A percentile compares a stretch with the other conserved stretches of the same genome.
Conservation (phyloP, 495 filamentous ascomycete species). For the Annulohypoxylon maeteangense region DNA sequence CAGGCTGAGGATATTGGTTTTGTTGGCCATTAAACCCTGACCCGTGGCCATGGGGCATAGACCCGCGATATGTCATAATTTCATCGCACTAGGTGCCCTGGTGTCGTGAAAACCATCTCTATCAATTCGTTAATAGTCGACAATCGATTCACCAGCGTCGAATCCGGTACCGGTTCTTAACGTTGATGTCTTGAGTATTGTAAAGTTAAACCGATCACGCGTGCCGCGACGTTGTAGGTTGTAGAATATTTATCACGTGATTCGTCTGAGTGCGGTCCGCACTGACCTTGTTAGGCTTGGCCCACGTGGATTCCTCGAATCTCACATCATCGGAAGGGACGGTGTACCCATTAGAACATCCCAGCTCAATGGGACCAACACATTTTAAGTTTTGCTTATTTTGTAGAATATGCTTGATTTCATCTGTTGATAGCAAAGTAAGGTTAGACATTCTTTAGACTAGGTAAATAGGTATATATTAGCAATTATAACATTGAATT, state of each 20-base stretch:
- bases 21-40: constrained; percentile 54
- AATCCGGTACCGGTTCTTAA: not conserved
- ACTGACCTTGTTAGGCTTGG: constrained; percentile 2
- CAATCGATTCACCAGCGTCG: not conserved
- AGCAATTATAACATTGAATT: not conserved
- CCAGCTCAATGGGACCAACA: constrained; percentile 3
- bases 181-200: constrained; percentile 13
- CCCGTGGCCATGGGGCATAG: constrained; percentile 57
- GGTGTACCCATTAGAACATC: not conserved
- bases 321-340: constrained; percentile 7
- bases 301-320: constrained; percentile 7
- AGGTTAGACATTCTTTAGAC: not conserved
- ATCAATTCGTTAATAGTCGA: not conserved
- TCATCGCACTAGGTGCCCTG: constrained; percentile 37
- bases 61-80: constrained; percentile 57
- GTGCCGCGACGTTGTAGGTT: constrained; percentile 38
- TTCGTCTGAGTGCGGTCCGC: not conserved
- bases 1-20: constrained; percentile 43
- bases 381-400: not conserved
- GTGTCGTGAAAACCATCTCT: constrained; percentile 28
- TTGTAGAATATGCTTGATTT: not conserved
- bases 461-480: too few species aligned
- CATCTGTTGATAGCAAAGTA: not conserved
- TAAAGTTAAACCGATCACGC: constrained; percentile 18
- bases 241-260: constrained; percentile 30